Evolutionary conservation across 225 moss, liverwort and hornwort species (phyloP), one percentile per base, ranked within the genome.

Genomic region (Sphagnum contortum): DNA sequence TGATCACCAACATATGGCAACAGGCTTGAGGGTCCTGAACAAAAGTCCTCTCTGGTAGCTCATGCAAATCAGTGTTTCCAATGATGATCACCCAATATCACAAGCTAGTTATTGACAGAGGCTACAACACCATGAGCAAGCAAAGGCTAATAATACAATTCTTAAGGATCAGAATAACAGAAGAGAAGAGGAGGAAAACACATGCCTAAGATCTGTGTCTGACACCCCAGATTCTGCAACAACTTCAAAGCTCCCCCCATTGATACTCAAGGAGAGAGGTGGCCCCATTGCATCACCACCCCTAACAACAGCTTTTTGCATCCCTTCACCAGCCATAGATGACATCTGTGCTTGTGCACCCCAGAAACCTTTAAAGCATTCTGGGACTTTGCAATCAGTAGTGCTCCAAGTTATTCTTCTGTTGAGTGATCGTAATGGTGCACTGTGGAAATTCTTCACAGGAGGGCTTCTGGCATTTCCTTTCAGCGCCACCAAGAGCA

Each of bases 161-260:
- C 11, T 48, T 10, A 60, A 12, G 59, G 8, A 5, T 60, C 14
- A 6, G 5, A 60, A 13, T 45, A 49, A 55, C 53, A 2, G 2
- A 9, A 46, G 6, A 45, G 47, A 59, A 55, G 44, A 48, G 58
- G 50, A 47, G 74, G 69, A 13, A 64, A 49, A 29, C 57, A 63
- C 44, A 61, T 71, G 84, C 92, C 82, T 86, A 65, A 95, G 64
- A 64, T 89, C 76, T 59, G 69, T 54, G 45, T 81, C 86, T 8
- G 84, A 78, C 76, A 95, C 72, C 53, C 86, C 91, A 53, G 83
- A 57, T 11, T 57, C 79, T 75, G 88, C 94, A 48, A 76, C 69
- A 5, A 95, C 67, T 57, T 82, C 76, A 61, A 95, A 81, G 60
- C 64, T 47, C 64, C 62, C 82, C 61, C 86, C 91, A 52, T 55